Evolutionary conservation across 2,329 filamentous ascomycete genomes (phyloP), one percentile per base, ranked within the genome.

Genomic region (Colletotrichum sansevieriae): DNA sequence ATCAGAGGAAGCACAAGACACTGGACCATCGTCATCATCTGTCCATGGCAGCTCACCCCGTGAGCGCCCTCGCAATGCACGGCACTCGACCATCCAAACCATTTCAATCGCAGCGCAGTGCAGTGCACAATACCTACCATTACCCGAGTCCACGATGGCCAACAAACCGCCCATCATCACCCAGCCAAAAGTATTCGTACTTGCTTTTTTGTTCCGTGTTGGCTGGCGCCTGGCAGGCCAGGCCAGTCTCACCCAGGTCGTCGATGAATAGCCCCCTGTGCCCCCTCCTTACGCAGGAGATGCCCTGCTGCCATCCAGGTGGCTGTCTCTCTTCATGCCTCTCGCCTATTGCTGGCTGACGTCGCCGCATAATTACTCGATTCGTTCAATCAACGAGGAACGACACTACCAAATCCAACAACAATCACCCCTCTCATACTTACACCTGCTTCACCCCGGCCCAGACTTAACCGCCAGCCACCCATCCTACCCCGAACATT

Each of bases 331-430:
- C 37, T 62, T 47, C 18, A 13, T 62, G 59, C 54, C 47, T 62
- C 47, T 62, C 59, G 59, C 47, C 59, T 62, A 44, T 54, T 62
- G 39, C 46, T 62, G 47, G 59, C 55, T 58, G 55, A 46, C 25
- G 41, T 33, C 10, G 59, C 47, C 25, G 20, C 18, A 39, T 51
- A 22, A 3, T 22, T 18, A 52, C 12, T 33, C 44, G 18, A 12
- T 22, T 35, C 44, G 41, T 41, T 43, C 33, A 51, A 51, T 18
- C 46, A 41, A 35, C 49, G 49, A 52, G 49, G 49, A 39, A 47
- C 43, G 25, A 44, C 29, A 60, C 29, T 52, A 55, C 35, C 18
- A 35, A 52, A 15, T 44, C 37, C 22, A 54, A 20, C 33, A 41
- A 51, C 20, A 41, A 43, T 33, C 58, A 56, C 47, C 57, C 52